A percentile compares a stretch with the other conserved stretches of the same genome.
These are phyloP conservation scores for Sporothrix pseudoabietina DNA, from an alignment of 2,329 filamentous ascomycete species.

Conservation along the genomic window DNA sequence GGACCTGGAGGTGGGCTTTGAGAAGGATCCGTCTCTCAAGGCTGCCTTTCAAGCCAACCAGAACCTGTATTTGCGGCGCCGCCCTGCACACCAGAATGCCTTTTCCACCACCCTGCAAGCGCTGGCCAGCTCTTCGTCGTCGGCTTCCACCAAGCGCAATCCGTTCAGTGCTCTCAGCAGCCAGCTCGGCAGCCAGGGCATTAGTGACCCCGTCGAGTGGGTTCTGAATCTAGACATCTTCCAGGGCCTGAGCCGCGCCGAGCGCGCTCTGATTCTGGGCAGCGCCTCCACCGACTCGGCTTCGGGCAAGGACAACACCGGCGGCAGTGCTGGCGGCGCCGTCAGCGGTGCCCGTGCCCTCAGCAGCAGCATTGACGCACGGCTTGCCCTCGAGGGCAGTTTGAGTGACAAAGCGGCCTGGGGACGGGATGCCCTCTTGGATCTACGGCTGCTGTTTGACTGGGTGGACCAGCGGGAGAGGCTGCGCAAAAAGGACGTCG, in stretches of 20 bases:
- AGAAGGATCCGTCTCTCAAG: conserved; percentile 61
- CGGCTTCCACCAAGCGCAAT: conserved; percentile 25
- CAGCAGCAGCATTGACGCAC: conserved; percentile 64
- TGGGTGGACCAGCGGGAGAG: conserved; percentile 53
- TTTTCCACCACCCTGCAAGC: conserved; percentile 77
- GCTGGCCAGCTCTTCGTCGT: conserved; percentile 52
- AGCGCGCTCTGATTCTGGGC: conserved; percentile 63
- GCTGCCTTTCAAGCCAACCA: conserved; percentile 69
- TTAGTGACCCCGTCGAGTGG: conserved; percentile 65
- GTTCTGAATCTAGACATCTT: conserved; percentile 66
- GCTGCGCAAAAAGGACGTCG: conserved; percentile 32
- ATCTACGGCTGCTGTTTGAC: conserved; percentile 57
- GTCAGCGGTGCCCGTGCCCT: conserved; percentile 27
- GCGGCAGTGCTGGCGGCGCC: background rate
- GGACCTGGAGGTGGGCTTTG: conserved; percentile 78
- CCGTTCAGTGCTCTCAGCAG: background rate
- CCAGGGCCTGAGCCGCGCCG: conserved; percentile 61
- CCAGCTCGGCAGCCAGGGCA: conserved; percentile 14
- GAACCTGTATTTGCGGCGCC: conserved; percentile 71
- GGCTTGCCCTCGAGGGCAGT: conserved; percentile 65
- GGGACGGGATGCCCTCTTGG: conserved; percentile 49
- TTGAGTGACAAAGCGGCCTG: conserved; percentile 43
- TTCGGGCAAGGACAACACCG: background rate
- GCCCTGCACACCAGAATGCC: conserved; percentile 66
- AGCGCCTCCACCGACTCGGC: conserved; percentile 35